phyloP scores from a whole-genome alignment of 2,329 filamentous ascomycete genomes.

The Colletotrichum eremochloae region DNA sequence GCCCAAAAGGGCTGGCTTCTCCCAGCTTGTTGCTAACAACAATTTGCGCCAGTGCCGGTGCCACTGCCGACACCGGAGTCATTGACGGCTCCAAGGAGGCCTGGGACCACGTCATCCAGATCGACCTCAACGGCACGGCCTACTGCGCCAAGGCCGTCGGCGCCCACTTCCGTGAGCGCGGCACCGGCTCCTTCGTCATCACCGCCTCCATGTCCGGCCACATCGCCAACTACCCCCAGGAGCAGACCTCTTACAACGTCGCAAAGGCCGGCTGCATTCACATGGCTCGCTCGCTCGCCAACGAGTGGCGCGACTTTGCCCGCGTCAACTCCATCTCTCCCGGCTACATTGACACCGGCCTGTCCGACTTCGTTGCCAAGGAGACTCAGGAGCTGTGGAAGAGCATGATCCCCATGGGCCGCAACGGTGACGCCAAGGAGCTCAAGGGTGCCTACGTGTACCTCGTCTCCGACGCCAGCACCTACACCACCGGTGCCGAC shows the following conservation, averaged over 20 bases:
- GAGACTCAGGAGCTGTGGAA: conserved; percentile 80
- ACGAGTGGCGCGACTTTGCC: conserved; percentile 78
- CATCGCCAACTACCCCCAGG: conserved; percentile 77
- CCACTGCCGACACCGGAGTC: conserved; percentile 76
- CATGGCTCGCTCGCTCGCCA: conserved; percentile 63
- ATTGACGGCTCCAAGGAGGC: conserved; percentile 76
- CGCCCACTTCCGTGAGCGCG: conserved; percentile 73
- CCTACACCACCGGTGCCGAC: conserved; percentile 80
- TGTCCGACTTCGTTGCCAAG: conserved; percentile 73
- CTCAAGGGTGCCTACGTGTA: conserved; percentile 85
- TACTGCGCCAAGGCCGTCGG: conserved; percentile 77
- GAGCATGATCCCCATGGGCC: conserved; percentile 80
- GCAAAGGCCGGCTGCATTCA: conserved; percentile 70
- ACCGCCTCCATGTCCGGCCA: conserved; percentile 79
- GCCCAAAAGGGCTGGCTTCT: neutral
- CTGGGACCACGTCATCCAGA: conserved; percentile 74
- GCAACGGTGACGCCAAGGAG: conserved; percentile 77
- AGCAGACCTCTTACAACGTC: conserved; percentile 77
- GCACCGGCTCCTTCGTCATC: conserved; percentile 75
- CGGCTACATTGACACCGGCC: conserved; percentile 77
- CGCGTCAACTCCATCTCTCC: conserved; percentile 76
- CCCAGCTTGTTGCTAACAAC: conserved; percentile 23
- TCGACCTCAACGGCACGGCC: conserved; percentile 77
- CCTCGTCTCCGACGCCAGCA: conserved; percentile 79
- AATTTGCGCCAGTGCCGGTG: conserved; percentile 64